A percentile compares a stretch with the other conserved stretches of the same genome.
phyloP scores from a whole-genome alignment of 2,329 filamentous ascomycete genomes.

The Chrysosporium keratinophilum region DNA sequence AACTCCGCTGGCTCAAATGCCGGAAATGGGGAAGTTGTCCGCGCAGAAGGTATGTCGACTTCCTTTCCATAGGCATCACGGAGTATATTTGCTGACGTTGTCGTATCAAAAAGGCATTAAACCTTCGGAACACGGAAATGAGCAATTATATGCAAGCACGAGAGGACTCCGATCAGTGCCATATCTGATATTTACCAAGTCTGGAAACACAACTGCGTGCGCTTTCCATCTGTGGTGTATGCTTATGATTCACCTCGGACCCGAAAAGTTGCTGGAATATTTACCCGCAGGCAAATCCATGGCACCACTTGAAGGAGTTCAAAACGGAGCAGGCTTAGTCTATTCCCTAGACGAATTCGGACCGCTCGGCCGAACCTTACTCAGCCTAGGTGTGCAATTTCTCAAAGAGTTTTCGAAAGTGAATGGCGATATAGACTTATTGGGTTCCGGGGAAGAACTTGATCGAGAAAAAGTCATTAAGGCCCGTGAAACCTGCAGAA shows the following conservation, averaged over 20 bases:
- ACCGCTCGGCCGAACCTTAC: slow-evolving; percentile 16
- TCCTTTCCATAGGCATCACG: no score
- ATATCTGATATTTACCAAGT: slow-evolving; percentile 24
- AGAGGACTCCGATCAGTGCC: slow-evolving; percentile 29
- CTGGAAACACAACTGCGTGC: slow-evolving; percentile 20
- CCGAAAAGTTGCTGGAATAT: slow-evolving; percentile 24
- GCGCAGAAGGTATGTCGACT: not conserved
- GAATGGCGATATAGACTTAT: slow-evolving; percentile 3
- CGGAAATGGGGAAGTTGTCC: not conserved
- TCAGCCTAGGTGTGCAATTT: slow-evolving; percentile 15
- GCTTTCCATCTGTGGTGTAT: slow-evolving; percentile 26
- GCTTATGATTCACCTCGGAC: slow-evolving; percentile 22
- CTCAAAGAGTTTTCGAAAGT: not conserved
- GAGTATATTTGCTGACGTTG: not conserved
- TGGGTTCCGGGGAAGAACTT: not conserved
- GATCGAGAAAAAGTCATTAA: slow-evolving; percentile 14
- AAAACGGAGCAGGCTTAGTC: slow-evolving; percentile 22
- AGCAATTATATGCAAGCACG: slow-evolving; percentile 25
- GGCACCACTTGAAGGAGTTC: slow-evolving; percentile 16
- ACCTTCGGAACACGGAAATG: slow-evolving; percentile 13
- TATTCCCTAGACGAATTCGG: slow-evolving; percentile 23
- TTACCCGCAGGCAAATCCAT: slow-evolving; percentile 24
- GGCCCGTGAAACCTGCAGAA: slow-evolving; percentile 21
- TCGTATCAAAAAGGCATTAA: not conserved
- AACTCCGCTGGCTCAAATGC: no score